phyloP scores from a whole-genome alignment of 2,329 filamentous ascomycete genomes.

The Rugonectria rugulosa region DNA sequence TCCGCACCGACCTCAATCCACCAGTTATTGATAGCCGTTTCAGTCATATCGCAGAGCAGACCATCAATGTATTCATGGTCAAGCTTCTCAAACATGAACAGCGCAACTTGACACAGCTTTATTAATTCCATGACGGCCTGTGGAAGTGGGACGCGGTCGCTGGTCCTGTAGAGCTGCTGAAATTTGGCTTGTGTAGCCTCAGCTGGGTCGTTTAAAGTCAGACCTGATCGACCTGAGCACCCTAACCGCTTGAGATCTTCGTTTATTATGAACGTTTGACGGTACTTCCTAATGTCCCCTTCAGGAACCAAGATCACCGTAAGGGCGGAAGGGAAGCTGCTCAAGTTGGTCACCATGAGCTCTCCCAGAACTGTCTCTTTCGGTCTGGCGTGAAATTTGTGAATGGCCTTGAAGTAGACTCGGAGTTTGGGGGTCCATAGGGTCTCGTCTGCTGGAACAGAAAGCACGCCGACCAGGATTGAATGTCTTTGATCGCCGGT shows the following conservation, averaged over 20 bases:
- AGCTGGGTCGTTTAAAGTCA: conserved; percentile 81
- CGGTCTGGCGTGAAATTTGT: conserved; percentile 83
- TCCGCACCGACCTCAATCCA: conserved; percentile 94
- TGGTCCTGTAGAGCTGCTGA: conserved; percentile 86
- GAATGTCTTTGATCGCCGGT: conserved; percentile 84
- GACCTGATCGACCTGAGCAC: conserved; percentile 87
- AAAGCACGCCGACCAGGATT: conserved; percentile 81
- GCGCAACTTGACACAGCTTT: conserved; percentile 87
- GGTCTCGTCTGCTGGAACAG: conserved; percentile 80
- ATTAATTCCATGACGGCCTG: conserved; percentile 86
- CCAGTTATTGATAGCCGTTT: conserved; percentile 90
- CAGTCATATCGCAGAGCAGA: conserved; percentile 90
- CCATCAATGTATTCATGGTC: conserved; percentile 92
- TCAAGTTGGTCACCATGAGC: conserved; percentile 93
- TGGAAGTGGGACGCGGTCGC: conserved; percentile 80
- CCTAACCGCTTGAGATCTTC: conserved; percentile 92
- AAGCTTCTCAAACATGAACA: conserved; percentile 87
- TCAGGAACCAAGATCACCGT: conserved; percentile 92
- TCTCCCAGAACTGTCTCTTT: conserved; percentile 84
- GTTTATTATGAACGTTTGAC: conserved; percentile 89
- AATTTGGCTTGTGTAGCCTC: conserved; percentile 90
- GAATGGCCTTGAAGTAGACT: conserved; percentile 85
- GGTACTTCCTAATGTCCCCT: conserved; percentile 81
- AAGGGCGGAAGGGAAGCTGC: conserved; percentile 87
- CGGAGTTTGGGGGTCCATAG: conserved; percentile 81